Conservation (phyloP, 2,329 filamentous ascomycete genomes). For the Ceratocystis harringtonii region DNA sequence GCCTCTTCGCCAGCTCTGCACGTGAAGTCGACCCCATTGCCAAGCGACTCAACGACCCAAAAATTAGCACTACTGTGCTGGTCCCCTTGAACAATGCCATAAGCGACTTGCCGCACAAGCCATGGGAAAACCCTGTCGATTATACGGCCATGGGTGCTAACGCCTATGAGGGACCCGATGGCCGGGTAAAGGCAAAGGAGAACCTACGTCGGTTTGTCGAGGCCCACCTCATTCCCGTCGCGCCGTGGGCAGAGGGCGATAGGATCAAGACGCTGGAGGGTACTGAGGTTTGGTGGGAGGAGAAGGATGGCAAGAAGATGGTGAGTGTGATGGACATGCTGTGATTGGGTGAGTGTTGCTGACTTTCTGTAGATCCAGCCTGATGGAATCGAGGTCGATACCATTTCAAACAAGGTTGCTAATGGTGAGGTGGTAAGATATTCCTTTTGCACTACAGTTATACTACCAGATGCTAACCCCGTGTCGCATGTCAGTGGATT, state of each 20-base stretch:
- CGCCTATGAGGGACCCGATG: conserved; percentile 62
- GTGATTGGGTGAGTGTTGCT: conserved; percentile 12
- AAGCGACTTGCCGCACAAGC: conserved; percentile 63
- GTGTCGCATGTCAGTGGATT: not conserved
- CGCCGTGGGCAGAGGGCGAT: conserved; percentile 56
- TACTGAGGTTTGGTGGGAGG: conserved; percentile 70
- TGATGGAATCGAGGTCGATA: conserved; percentile 60
- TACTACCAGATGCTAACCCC: not conserved
- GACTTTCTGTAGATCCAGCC: conserved; percentile 51
- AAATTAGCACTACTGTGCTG: conserved; percentile 65
- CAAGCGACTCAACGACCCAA: conserved; percentile 49
- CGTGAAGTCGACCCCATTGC: conserved; percentile 59
- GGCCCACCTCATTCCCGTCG: conserved; percentile 61
- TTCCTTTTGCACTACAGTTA: not conserved
- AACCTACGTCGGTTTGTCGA: conserved; percentile 75
- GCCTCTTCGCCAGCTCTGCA: conserved; percentile 69
- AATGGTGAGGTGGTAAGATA: conserved; percentile 65
- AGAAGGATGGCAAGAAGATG: conserved; percentile 48
- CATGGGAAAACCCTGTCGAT: conserved; percentile 66
- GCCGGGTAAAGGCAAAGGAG: conserved; percentile 56
- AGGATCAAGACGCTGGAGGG: conserved; percentile 54
- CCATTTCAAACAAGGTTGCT: conserved; percentile 56
- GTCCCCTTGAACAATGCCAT: conserved; percentile 77
- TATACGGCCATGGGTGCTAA: conserved; percentile 50
- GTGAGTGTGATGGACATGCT: conserved; percentile 31